These are phyloP conservation scores for Pythium insidiosum DNA, from an alignment of 352 stramenopile genomes.

Conservation along the genomic window DNA sequence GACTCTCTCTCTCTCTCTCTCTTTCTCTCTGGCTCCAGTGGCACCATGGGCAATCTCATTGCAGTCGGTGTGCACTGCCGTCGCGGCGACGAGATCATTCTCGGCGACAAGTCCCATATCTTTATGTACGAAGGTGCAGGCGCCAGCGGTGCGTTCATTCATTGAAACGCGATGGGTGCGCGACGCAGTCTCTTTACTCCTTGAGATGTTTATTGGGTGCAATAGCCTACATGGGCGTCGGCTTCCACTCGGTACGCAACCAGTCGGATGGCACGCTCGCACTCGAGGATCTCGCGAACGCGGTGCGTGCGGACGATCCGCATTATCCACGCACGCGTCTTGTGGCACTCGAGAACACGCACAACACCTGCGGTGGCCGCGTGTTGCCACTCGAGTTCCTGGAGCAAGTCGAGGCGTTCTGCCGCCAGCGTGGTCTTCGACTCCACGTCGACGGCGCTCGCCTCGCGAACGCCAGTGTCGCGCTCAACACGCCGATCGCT, in stretches of 20 bases:
- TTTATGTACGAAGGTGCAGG: constrained; percentile 95
- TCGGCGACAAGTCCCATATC: constrained; percentile 93
- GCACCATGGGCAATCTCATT: constrained; percentile 98
- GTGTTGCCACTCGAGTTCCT: constrained; percentile 86
- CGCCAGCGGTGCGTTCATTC: constrained; percentile 43
- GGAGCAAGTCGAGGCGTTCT: constrained; percentile 57
- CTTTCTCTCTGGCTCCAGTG: constrained; percentile 44
- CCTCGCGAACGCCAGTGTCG: constrained; percentile 93
- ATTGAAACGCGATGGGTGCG: too few relatives aligned
- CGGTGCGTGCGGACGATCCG: constrained; percentile 68
- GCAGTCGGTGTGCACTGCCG: constrained; percentile 92
- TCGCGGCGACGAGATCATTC: constrained; percentile 91
- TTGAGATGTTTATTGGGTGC: too few relatives aligned
- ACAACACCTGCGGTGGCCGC: constrained; percentile 94
- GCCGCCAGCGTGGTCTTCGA: constrained; percentile 67
- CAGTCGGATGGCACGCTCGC: constrained; percentile 75
- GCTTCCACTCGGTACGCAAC: constrained; percentile 84
- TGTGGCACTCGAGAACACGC: constrained; percentile 96
- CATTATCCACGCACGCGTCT: constrained; percentile 84
- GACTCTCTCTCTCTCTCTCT: too few relatives aligned
- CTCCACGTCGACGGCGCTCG: constrained; percentile 95
- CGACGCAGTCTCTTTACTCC: too few relatives aligned
- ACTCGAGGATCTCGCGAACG: constrained; percentile 74
- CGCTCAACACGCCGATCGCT: constrained; percentile 49
- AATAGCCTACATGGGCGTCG: constrained; percentile 85